A percentile compares a stretch with the other conserved stretches of the same genome.
phyloP scores from a whole-genome alignment of 2,329 filamentous ascomycete genomes.

The Aspergillus sp. region DNA sequence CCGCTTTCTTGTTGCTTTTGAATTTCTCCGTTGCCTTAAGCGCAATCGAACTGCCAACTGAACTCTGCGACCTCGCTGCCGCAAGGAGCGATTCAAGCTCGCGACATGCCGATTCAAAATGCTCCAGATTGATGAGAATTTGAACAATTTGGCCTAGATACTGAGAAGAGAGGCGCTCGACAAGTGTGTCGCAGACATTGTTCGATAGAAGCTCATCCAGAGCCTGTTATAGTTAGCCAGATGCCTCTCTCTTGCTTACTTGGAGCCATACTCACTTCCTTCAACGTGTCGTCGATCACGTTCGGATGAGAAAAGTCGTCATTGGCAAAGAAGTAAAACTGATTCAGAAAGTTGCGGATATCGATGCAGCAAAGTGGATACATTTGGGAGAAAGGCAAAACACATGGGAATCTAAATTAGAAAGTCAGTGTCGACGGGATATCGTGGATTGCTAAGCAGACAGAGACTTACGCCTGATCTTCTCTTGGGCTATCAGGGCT shows the following conservation, averaged over 20 bases:
- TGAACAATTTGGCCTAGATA: constrained; percentile 97
- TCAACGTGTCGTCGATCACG: constrained; percentile 83
- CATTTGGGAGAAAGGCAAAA: constrained; percentile 98
- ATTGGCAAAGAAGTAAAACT: constrained; percentile 96
- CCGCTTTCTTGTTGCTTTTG: constrained; percentile 82
- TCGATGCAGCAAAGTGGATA: constrained; percentile 97
- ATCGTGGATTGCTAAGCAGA: not conserved
- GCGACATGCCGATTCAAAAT: constrained; percentile 88
- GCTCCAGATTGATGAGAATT: constrained; percentile 93
- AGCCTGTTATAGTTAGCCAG: constrained; percentile 46
- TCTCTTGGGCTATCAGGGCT: constrained; percentile 69
- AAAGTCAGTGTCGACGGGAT: not conserved
- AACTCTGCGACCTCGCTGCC: constrained; percentile 71
- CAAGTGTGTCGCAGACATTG: constrained; percentile 83
- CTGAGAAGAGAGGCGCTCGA: constrained; percentile 81
- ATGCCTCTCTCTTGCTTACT: not conserved
- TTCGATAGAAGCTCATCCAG: constrained; percentile 90
- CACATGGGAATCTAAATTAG: constrained; percentile 66
- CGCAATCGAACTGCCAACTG: constrained; percentile 66
- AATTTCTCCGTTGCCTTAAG: constrained; percentile 81
- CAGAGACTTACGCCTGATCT: constrained; percentile 58
- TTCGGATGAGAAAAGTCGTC: constrained; percentile 88
- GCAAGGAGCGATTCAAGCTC: constrained; percentile 83
- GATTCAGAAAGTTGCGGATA: constrained; percentile 93
- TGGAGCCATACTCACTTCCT: constrained; percentile 49